Base-by-base conservation (phyloP, 2,329 filamentous ascomycete genomes). In the Exophiala mesophila region DNA sequence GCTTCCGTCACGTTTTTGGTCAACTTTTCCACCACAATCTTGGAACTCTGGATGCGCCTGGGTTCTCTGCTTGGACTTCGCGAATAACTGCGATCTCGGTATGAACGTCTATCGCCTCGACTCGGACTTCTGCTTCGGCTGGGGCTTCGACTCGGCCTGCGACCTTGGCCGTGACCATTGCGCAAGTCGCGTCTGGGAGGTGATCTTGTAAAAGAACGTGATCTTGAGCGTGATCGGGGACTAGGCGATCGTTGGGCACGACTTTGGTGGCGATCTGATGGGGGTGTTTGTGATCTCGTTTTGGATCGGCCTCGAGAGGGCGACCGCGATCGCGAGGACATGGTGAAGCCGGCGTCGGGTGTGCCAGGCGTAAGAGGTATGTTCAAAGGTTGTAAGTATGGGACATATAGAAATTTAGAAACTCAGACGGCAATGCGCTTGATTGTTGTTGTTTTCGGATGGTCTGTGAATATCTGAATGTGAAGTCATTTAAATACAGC, bases 11-110 rank as follows among this genome's bases (percentile, higher is more conserved):
- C 83, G 59, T 95, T 97, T 64, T 94, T 95, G 3, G 90, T 94
- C 59, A 98, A 74, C 50, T 94, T 89, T 65, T 98, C 92, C 34
- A 98, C 85, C 13, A 98, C 88, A 61, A 98, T 89, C 86, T 96
- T 57, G 8, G 65, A 64, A 45, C 65, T 69, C 44, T 56, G 54
- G 16, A 39, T 29, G 30, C 47, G 41, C 32, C 45, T 28, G n/a
- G 39, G 31, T 16, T 54, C 52, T 39, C 59, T 57, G 41, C 58
- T 64, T 18, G 50, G 55, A 41, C 60, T 65, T 39, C 59, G 54
- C 3, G 57, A 59, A 52, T 63, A 63, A 53, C 61, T 67, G 41
- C 61, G 54, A 26, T 63, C 63, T 44, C 66, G 59, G 45, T 65
- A 62, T 24, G 49, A 50, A 28, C 63, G 53, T 37, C 61, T 59